Percentiles rank a stretch among this genome's conserved stretches.
These are phyloP conservation scores for Mycena olivaceomarginata DNA, from an alignment of 768 basidiomycete species.

Conservation along the genomic window DNA sequence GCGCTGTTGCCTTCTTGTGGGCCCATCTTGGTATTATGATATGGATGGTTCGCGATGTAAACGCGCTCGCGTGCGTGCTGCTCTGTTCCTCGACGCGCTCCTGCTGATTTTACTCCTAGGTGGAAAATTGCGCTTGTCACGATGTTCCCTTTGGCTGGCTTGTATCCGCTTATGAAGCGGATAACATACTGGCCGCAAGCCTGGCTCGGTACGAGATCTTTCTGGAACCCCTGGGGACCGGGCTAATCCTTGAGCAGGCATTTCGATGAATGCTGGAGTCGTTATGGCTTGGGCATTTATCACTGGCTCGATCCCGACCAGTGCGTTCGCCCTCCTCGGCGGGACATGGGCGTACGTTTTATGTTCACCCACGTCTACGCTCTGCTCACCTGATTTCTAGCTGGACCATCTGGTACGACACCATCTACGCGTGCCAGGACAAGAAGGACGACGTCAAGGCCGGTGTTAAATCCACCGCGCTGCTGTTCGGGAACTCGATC, in stretches of 20 bases:
- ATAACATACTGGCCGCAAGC: conserved; percentile 65
- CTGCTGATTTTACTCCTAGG: conserved; percentile 34
- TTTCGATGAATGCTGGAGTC: conserved; percentile 47
- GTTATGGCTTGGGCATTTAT: conserved; percentile 49
- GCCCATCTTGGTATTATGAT: conserved; percentile 45
- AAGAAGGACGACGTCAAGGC: conserved; percentile 74
- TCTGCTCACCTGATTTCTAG: neutral
- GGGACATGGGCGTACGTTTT: conserved; percentile 41
- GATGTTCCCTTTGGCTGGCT: conserved; percentile 50
- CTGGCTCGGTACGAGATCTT: conserved; percentile 54
- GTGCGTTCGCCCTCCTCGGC: conserved; percentile 37
- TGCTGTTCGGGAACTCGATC: conserved; percentile 71
- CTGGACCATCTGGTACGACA: conserved; percentile 58
- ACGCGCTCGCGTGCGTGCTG: conserved; percentile 39
- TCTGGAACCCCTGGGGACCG: neutral
- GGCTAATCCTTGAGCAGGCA: conserved; percentile 31
- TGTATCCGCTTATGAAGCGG: conserved; percentile 65
- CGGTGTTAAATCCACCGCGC: conserved; percentile 77
- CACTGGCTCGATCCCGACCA: conserved; percentile 34
- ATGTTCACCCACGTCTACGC: neutral
- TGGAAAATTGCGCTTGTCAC: conserved; percentile 45
- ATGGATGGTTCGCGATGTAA: conserved; percentile 41
- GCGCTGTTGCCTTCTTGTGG: conserved; percentile 50
- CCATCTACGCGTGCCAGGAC: conserved; percentile 79
- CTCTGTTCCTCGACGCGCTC: neutral